Conservation (phyloP, 2,329 filamentous ascomycete genomes). For the Alternaria postmessia region DNA sequence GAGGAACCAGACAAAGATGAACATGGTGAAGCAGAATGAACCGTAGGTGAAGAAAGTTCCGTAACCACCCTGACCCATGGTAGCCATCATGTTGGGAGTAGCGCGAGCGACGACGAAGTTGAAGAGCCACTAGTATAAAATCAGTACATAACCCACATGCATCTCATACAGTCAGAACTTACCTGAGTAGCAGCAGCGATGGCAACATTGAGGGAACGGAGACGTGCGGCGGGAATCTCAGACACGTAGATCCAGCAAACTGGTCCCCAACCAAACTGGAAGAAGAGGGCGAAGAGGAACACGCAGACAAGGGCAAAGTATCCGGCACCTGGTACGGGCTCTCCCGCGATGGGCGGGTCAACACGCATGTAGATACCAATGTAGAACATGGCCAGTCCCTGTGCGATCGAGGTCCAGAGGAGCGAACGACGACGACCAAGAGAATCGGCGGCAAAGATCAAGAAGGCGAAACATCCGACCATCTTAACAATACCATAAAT, state of each 20-base stretch:
- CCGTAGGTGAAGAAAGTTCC: conserved; percentile 75
- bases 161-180: neutral
- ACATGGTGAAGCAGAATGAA: conserved; percentile 71
- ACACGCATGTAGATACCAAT: conserved; percentile 75
- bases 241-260: conserved; percentile 77
- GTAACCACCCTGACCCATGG: conserved; percentile 59
- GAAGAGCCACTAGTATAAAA: conserved; percentile 69
- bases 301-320: conserved; percentile 76
- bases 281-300: conserved; percentile 75
- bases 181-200: conserved; percentile 63
- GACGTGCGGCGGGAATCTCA: conserved; percentile 67
- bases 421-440: conserved; percentile 71
- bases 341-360: conserved; percentile 63
- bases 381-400: conserved; percentile 71
- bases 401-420: conserved; percentile 70
- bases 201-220: conserved; percentile 72
- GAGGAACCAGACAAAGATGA: conserved; percentile 71
- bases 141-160: neutral
- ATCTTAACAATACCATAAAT: conserved; percentile 78
- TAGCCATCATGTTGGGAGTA: conserved; percentile 72
- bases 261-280: conserved; percentile 69
- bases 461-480: conserved; percentile 68
- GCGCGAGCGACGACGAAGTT: conserved; percentile 76
- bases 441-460: conserved; percentile 73
- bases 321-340: conserved; percentile 68